Conservation (phyloP, 2,329 filamentous ascomycete genomes). For the Talaromyces albobiverticillius region DNA sequence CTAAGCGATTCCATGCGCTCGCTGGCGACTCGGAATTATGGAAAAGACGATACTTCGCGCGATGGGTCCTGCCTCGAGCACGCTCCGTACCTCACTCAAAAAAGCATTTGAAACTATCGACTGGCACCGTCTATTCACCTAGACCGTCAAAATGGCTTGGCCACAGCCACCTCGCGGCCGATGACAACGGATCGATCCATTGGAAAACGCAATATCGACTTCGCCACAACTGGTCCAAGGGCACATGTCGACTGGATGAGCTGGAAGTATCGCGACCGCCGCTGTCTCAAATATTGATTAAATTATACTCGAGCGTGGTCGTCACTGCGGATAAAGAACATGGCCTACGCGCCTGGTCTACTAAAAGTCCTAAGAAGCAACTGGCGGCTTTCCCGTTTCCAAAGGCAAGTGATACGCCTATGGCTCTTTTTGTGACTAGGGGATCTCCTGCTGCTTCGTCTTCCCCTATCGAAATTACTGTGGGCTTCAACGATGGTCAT, state of each 20-base stretch:
- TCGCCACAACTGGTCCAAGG: slow-evolving; percentile 85
- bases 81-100: slow-evolving; percentile 70
- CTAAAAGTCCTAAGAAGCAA: slow-evolving; percentile 59
- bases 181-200: slow-evolving; percentile 54
- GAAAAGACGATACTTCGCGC: slow-evolving; percentile 83
- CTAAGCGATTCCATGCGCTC: slow-evolving; percentile 69
- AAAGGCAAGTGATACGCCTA: slow-evolving; percentile 62
- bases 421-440: slow-evolving; percentile 29
- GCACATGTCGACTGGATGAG: slow-evolving; percentile 76
- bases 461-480: slow-evolving; percentile 55
- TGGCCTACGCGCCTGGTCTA: slow-evolving; percentile 76
- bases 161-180: slow-evolving; percentile 54
- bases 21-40: slow-evolving; percentile 82
- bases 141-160: slow-evolving; percentile 61
- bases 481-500: slow-evolving; percentile 70
- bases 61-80: slow-evolving; percentile 80
- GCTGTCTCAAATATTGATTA: slow-evolving; percentile 66
- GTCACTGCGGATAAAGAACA: slow-evolving; percentile 68
- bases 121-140: slow-evolving; percentile 50
- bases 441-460: slow-evolving; percentile 44
- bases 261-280: slow-evolving; percentile 60
- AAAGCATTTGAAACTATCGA: slow-evolving; percentile 34
- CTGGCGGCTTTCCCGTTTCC: slow-evolving; percentile 53
- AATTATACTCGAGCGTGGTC: slow-evolving; percentile 72
- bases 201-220: slow-evolving; percentile 91